These are phyloP conservation scores for Ustilago lituana DNA, from an alignment of 1,284 basidiomycete genomes.

Conservation along the genomic window DNA sequence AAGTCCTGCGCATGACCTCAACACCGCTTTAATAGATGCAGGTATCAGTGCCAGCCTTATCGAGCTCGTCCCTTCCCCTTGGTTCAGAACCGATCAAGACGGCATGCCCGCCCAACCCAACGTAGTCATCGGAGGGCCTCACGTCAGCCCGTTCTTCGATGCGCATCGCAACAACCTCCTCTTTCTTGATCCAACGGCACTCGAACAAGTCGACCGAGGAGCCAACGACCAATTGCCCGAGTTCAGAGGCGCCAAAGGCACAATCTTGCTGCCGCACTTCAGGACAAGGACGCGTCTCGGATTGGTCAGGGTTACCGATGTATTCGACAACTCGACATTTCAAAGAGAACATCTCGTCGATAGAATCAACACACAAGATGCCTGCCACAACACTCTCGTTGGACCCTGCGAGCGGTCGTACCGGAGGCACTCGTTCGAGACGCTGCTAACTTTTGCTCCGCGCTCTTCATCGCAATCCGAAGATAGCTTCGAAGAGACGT, in stretches of 20 bases:
- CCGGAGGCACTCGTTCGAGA: slow-evolving; percentile 13
- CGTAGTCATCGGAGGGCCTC: not conserved
- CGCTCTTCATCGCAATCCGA: not conserved
- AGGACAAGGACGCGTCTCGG: slow-evolving; percentile 12
- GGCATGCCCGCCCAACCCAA: not conserved
- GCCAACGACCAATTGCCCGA: slow-evolving; percentile 3
- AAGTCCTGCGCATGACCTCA: not conserved
- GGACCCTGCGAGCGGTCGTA: slow-evolving; percentile 1
- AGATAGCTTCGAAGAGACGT: not conserved
- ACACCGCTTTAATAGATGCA: slow-evolving; percentile 6
- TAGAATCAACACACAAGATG: no score
- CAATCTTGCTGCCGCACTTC: slow-evolving; percentile 17
- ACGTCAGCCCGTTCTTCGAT: slow-evolving; percentile 6
- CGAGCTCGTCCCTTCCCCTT: slow-evolving; percentile 19
- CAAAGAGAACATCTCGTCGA: not conserved
- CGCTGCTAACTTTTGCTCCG: slow-evolving; percentile 9
- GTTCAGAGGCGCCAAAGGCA: not conserved
- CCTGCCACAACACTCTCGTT: not conserved
- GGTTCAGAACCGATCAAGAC: not conserved
- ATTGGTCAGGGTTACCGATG: slow-evolving; percentile 10
- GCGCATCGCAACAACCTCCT: slow-evolving; percentile 6
- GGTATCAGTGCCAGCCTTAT: slow-evolving; percentile 8
- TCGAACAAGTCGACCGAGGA: not conserved
- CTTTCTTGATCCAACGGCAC: slow-evolving; percentile 4
- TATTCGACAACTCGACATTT: slow-evolving; percentile 3